Base-by-base conservation (phyloP, 768 basidiomycete species). In the Trametes cinnabarina region DNA sequence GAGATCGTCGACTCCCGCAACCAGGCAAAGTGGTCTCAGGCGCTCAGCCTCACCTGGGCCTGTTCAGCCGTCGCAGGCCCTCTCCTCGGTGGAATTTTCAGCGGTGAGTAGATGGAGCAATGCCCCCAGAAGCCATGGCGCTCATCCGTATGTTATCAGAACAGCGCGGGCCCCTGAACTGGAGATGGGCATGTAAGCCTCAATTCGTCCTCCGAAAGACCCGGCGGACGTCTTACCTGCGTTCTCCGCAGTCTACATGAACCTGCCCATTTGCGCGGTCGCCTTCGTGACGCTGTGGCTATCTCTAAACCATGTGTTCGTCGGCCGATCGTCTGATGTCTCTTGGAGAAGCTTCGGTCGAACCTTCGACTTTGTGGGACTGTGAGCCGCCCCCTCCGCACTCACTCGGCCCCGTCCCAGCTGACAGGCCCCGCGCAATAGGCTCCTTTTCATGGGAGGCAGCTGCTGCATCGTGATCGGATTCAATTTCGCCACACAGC, bases 131-230 rank as follows among this genome's bases (percentile, higher is more conserved):
- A 55, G 51, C 50, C 57, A 60, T 28, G 25, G 28, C 20, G 25
- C 37, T 23, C 47, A 23, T 15, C 44, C 5, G 17, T 55, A 58
- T 59, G 41, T 32, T 32, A 32, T 32, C 52, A 63, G 54, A 52
- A 30, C 44, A 47, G 2, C 57, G 65, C 55, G 65, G 69, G 44
- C 20, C 47, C 44, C 50, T 87, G 52, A 84, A 77, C 65, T 94
- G 91, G 91, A 79, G 92, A 80, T 93, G 88, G 86, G 88, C 84
- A 51, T 94, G 91, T 93, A 73, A 75, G 91, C 79, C 7, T 25
- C 17, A 52, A 61, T 30, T 60, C 60, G 52, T 60, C 47, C 22
- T 41, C 15, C 50, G 1, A 32, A 17, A 7, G 26, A n/a, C 26
- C 35, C 19, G 25, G 40, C n/a, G 37, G 25, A 22, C 26, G 26